Base-by-base conservation (phyloP, 2,329 filamentous ascomycete species). In the Cladosporium sphaerospermum region DNA sequence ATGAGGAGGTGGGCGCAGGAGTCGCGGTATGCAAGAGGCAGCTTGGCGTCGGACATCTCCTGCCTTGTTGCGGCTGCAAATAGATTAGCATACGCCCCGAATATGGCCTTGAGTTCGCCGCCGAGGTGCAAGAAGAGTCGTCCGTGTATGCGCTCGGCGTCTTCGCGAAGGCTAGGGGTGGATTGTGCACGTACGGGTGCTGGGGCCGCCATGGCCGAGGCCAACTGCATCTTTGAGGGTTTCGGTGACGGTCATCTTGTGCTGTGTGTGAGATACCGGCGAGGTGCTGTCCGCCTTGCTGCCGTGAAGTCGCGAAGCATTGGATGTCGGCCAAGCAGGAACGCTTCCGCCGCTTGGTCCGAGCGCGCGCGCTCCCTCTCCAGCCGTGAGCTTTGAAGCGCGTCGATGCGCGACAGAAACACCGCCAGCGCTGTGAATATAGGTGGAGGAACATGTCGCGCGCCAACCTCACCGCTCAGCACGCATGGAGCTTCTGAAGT, bases 1-100 rank as follows among this genome's bases (percentile, higher is more conserved):
- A 97, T 96, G 58, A 97, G 78, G 44, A 99, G 86, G 74, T 93
- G 84, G 58, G 91, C 93, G 77, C 93, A 99, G 75, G 85, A 91
- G 75, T 99, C 93, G 70, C 93, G 84, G 81, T 99, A 99, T 65
- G 87, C 80, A 52, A 97, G 74, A 10, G 93, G 92, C 48, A 97
- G 81, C 68, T 83, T 85, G 62, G 91, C 91, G 66, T 89, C 89
- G 68, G 88, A 85, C 92, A 97, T 97, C 74, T 93, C 88, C 78
- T 95, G 85, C 73, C 89, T 83, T 60, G 88, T 89, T 62, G 89
- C 89, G 62, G 89, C 89, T 72, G 80, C 85, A 89, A 68, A 18
- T 8, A 11, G 32, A 19, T 45, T 5, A 55, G 40, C 32, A 43
- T 18, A 28, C 7, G 23, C 4, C 23, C 23, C 23, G 23, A 28